Evolutionary conservation across 257 asterid species (phyloP), one percentile per base, ranked within the genome.

Genomic region (Verbascum thapsus): DNA sequence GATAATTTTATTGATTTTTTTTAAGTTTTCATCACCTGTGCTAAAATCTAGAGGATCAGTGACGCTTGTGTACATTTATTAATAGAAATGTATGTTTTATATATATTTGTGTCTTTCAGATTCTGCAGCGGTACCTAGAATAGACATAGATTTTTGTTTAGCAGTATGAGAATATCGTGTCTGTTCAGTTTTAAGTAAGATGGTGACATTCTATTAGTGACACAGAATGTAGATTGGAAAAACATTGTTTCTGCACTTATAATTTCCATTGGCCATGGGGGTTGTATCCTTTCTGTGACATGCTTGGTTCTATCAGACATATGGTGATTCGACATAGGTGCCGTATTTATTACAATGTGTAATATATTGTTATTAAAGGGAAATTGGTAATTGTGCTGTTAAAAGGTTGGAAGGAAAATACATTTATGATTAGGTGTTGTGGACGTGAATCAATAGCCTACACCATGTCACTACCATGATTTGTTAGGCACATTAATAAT

Each of bases 221-320:
- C 40, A 30, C 11, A 12, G 20, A 30, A 26, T 12, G 26, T 2
- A 4, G 41, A 10, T 12, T 26, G 43, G 18, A 54, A 32, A 54
- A 3, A n/a, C 20, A 9, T 49, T 17, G 32, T n/a, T n/a, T n/a
- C n/a, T n/a, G 6, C 17, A 0, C 8, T 19, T 49, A 3, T 18
- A 9, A 2, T 8, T 7, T 45, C 8, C 17, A 35, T 34, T 53
- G 17, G 26, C 41, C 56, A 23, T 3, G 42, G 65, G 39, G 50
- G 12, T 39, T 40, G 15, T 11, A 7, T 0, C n/a, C n/a, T 26
- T 1, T 13, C 32, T 23, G 11, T 15, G 18, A 43, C 44, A 44
- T 60, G 64, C 37, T 41, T 22, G 53, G 53, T 44, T 45, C 9
- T 55, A 7, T 55, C 32, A 16, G 2, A 18, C 50, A 43, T 43